These are phyloP conservation scores for Scenedesmus sp. DNA, from an alignment of 163 green algal genomes.

Conservation along the genomic window DNA sequence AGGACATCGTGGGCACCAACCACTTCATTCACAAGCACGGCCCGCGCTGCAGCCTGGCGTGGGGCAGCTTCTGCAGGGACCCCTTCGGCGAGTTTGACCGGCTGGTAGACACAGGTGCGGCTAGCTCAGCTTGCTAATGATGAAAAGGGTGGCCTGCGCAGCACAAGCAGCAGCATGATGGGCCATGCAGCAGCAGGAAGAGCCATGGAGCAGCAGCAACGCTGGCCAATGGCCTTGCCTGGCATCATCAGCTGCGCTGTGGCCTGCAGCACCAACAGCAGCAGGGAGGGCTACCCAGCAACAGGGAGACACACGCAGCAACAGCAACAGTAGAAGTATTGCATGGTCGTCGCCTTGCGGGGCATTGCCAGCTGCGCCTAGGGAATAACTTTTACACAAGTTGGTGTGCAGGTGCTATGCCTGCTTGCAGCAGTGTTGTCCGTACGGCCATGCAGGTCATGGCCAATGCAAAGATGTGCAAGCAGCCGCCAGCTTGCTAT, in stretches of 20 bases:
- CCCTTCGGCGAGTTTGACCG: conserved; percentile 27
- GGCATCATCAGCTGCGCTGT: no score
- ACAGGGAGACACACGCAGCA: no score
- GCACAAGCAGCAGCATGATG: neutral
- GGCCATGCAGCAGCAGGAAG: neutral
- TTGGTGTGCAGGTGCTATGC: no score
- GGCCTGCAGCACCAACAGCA: no score
- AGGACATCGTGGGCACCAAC: conserved; percentile 51
- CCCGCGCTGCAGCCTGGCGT: conserved; percentile 29
- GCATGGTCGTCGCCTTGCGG: no score
- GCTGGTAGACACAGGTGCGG: neutral
- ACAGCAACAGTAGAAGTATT: no score
- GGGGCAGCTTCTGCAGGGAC: conserved; percentile 46
- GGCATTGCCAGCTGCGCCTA: no score
- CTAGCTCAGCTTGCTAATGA: neutral
- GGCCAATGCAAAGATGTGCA: neutral
- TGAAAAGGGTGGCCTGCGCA: neutral
- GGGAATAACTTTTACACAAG: no score
- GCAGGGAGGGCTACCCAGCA: no score
- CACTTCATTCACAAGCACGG: conserved; percentile 47
- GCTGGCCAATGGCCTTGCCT: neutral
- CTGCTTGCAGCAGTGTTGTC: neutral
- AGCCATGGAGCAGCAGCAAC: neutral
- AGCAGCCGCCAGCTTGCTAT: neutral
- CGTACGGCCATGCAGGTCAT: neutral